Evolutionary conservation across 305 asterid species (phyloP).

Genomic region (Fraxinus platypoda): DNA sequence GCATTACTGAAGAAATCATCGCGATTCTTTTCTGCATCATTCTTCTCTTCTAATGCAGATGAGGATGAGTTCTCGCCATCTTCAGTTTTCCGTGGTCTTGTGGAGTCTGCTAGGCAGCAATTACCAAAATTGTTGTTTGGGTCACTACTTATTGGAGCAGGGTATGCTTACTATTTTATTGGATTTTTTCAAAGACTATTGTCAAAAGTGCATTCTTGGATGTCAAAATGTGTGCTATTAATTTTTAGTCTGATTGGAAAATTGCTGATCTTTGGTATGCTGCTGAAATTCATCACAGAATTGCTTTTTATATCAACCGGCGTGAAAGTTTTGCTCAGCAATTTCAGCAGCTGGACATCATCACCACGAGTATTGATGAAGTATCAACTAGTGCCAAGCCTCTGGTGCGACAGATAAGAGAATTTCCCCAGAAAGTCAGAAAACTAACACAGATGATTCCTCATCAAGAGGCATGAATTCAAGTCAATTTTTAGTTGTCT

Average conservation of each 20-base stretch:
- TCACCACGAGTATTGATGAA: slow-evolving; percentile 77
- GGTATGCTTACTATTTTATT: slow-evolving; percentile 51
- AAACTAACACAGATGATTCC: slow-evolving; percentile 83
- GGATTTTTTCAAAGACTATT: slow-evolving; percentile 13
- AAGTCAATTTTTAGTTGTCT: slow-evolving; percentile 20
- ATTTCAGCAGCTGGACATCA: slow-evolving; percentile 64
- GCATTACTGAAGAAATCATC: slow-evolving; percentile 86
- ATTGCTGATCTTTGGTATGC: slow-evolving; percentile 32
- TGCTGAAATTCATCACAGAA: slow-evolving; percentile 46
- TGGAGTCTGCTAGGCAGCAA: slow-evolving; percentile 74
- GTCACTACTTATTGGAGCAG: slow-evolving; percentile 83
- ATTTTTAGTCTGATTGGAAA: slow-evolving; percentile 18
- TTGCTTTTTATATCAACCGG: slow-evolving; percentile 60
- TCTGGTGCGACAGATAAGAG: slow-evolving; percentile 65
- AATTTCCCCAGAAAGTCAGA: slow-evolving; percentile 66
- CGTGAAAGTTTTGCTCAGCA: slow-evolving; percentile 51
- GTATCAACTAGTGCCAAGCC: slow-evolving; percentile 79
- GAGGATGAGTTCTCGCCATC: slow-evolving; percentile 83
- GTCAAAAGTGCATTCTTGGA: background rate
- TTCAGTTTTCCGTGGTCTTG: slow-evolving; percentile 63
- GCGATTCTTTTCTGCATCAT: slow-evolving; percentile 96
- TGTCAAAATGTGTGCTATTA: slow-evolving; percentile 21
- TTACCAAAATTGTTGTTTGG: slow-evolving; percentile 75
- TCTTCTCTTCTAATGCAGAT: slow-evolving; percentile 77
- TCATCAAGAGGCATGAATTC: slow-evolving; percentile 82